Conservation (phyloP, 2,329 filamentous ascomycete genomes). For the Talaromyces sp. region DNA sequence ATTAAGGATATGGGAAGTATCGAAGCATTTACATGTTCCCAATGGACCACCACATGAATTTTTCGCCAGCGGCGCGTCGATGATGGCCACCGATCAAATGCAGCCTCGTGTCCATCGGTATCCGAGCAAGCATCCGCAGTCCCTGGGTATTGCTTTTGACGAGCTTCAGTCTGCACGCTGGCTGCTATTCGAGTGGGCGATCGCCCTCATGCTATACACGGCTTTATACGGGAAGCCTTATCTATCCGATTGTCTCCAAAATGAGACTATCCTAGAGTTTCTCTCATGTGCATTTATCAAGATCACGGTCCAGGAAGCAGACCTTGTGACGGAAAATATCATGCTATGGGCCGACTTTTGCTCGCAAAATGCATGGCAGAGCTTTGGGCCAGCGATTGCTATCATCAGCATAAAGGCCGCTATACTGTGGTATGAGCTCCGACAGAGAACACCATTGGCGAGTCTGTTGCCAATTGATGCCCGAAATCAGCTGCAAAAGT, state of each 20-base stretch:
- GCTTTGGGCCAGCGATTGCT: constrained; percentile 6
- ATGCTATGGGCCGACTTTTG: constrained; percentile 7
- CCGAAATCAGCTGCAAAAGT: not conserved
- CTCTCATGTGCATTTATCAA: not conserved
- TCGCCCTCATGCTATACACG: constrained; percentile 3
- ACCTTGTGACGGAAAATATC: not conserved
- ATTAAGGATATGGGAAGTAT: constrained; percentile 1
- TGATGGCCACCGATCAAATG: not conserved
- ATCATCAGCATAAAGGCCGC: constrained; percentile 6
- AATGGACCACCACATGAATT: constrained; percentile 1
- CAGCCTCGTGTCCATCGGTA: constrained; percentile 6
- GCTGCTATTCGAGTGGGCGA: constrained; percentile 5
- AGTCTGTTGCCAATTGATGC: not conserved
- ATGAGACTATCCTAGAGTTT: not conserved
- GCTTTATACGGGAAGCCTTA: not conserved
- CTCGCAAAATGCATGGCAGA: constrained; percentile 10
- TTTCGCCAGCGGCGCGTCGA: not conserved
- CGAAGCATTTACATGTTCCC: not conserved
- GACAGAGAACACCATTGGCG: not conserved
- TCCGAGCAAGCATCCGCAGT: constrained; percentile 1
- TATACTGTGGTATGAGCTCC: constrained; percentile 4
- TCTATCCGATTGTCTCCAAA: not conserved
- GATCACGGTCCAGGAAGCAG: not conserved
- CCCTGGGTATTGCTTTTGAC: not conserved
- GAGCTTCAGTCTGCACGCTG: constrained; percentile 1